Conservation (phyloP, 1,139 yeast genomes). For the Pichia sp. region DNA sequence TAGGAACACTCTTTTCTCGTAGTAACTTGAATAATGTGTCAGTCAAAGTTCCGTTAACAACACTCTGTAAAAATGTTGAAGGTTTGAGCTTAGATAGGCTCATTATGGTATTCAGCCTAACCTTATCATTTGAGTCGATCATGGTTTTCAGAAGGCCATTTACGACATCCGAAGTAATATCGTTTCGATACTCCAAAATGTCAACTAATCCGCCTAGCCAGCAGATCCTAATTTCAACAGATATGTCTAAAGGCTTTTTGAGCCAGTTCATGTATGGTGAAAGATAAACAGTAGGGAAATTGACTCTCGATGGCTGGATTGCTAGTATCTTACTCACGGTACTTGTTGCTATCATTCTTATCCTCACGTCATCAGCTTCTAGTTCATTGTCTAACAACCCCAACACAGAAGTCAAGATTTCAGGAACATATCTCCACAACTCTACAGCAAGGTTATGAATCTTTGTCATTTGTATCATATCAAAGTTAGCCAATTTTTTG, state of each 20-base stretch:
- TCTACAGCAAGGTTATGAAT: conserved; percentile 62
- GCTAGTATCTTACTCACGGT: conserved; percentile 68
- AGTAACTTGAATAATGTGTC: conserved; percentile 55
- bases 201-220: conserved; percentile 63
- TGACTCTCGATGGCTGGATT: conserved; percentile 43
- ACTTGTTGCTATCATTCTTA: conserved; percentile 66
- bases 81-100: conserved; percentile 21
- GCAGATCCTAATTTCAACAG: conserved; percentile 56
- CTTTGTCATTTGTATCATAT: conserved; percentile 41
- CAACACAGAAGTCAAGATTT: conserved; percentile 65
- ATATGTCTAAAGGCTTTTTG: conserved; percentile 67
- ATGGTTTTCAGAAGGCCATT: conserved; percentile 64
- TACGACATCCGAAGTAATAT: conserved; percentile 47
- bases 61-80: conserved; percentile 35
- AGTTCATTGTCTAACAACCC: conserved; percentile 80
- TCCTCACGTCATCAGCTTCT: conserved; percentile 60
- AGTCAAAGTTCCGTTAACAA: conserved; percentile 45
- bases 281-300: conserved; percentile 56
- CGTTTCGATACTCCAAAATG: conserved; percentile 45
- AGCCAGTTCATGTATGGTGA: conserved; percentile 70
- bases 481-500: neutral
- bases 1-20: conserved; percentile 63
- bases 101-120: conserved; percentile 57
- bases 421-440: conserved; percentile 78
- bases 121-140: conserved; percentile 72